Base-by-base conservation (phyloP, 2,329 filamentous ascomycete genomes). In the Chaetomiaceae sp. region DNA sequence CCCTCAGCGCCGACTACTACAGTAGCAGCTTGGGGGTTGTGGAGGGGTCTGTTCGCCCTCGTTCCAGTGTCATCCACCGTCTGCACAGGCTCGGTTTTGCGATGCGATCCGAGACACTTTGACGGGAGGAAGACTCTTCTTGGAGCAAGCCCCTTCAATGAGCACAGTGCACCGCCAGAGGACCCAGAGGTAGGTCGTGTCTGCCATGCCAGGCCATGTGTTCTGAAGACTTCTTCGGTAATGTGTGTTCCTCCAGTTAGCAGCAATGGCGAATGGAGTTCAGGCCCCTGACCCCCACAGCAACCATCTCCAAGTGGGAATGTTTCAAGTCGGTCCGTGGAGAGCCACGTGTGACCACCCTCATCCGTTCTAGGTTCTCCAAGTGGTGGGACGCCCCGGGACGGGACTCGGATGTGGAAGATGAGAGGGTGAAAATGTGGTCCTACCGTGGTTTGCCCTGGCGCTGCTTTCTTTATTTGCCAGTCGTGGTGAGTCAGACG, bases 271-370 rank as follows among this genome's bases (percentile, higher is more conserved):
- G 17, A 38, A 48, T 41, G 42, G 27, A 35, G 41, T 20, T 16
- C 14, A n/a, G n/a, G 17, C 44, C 34, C 53, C 46, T 55, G 53
- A 51, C 53, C 53, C 53, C 53, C 48, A 55, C 53, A 46, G 31
- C 14, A 31, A n/a, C 8, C 16, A 9, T 10, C 30, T 13, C 12
- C 8, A 23, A 30, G 9, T 19, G 40, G 17, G 34, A 27, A 34
- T 47, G 48, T 45, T 55, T 55, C 45, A 42, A 34, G 34, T 37
- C 12, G 43, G 44, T 42, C 34, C 21, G 52, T 45, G 40, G 44
- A 27, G 41, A 50, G 46, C 53, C 49, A 55, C 53, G 49, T 50
- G 49, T 31, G 45, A 30, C 53, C 44, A 39, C 35, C n/a, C 37
- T 21, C 27, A 35, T 45, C 31, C 14, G 31, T 21, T 21, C 16